Percentiles rank a stretch among this genome's conserved stretches.
Conservation (phyloP, 805 yeast genomes). For the Schizosaccharomyces pombe region DNA sequence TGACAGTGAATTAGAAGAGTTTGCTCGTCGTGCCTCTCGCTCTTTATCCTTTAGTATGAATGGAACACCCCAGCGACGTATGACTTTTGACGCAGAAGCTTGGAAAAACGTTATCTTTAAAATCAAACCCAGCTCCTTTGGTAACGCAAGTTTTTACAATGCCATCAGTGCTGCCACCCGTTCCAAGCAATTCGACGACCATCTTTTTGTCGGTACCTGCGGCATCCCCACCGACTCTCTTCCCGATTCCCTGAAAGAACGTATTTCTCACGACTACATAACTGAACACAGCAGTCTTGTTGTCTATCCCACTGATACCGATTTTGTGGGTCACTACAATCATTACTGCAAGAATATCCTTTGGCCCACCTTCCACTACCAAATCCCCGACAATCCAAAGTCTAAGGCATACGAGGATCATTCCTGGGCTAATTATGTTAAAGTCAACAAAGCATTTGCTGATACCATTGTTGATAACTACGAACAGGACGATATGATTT, state of each 20-base stretch:
- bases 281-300: slow-evolving; percentile 14
- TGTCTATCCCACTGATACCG: slow-evolving; percentile 50
- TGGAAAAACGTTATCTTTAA: neutral
- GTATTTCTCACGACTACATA: neutral
- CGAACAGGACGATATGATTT: slow-evolving; percentile 47
- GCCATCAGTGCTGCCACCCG: neutral
- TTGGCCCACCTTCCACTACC: slow-evolving; percentile 90
- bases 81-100: neutral
- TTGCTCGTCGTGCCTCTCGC: neutral
- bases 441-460: slow-evolving; percentile 57
- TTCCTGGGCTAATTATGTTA: slow-evolving; percentile 68
- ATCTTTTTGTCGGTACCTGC: neutral
- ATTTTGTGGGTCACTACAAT: slow-evolving; percentile 74
- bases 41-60: neutral
- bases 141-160: neutral
- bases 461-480: slow-evolving; percentile 46
- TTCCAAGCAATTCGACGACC: neutral
- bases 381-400: slow-evolving; percentile 73
- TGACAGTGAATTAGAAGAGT: neutral
- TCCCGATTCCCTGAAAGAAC: neutral
- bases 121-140: neutral
- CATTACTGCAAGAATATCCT: slow-evolving; percentile 81
- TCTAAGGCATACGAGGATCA: slow-evolving; percentile 89
- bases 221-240: slow-evolving; percentile 2
- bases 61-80: neutral